These are phyloP conservation scores for Xylaria digitata DNA, from an alignment of 2,329 filamentous ascomycete genomes.

Conservation along the genomic window DNA sequence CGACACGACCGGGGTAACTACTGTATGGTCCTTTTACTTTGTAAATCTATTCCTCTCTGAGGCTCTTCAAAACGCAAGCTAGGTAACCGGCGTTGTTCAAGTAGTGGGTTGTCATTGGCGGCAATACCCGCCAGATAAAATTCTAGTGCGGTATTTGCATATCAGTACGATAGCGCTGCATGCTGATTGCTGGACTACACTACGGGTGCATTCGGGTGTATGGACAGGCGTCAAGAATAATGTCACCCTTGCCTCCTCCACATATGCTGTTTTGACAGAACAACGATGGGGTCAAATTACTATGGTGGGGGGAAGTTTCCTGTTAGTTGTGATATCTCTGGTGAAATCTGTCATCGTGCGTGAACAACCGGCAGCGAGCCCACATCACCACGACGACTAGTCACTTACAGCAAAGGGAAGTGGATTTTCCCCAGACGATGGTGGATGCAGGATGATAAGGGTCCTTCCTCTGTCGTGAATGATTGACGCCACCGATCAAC, in stretches of 20 bases:
- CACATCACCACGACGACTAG: constrained; percentile 28
- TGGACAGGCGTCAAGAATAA: constrained; percentile 14
- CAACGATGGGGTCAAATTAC: constrained; percentile 10
- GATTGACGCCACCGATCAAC: constrained; percentile 12
- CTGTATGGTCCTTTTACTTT: constrained; percentile 29
- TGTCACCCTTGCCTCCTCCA: constrained; percentile 21
- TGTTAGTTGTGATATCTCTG: constrained; percentile 14
- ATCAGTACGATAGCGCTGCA: not conserved
- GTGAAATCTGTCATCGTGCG: constrained; percentile 32
- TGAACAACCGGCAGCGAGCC: constrained; percentile 7
- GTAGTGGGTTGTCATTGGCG: constrained; percentile 10
- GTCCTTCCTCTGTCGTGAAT: constrained; percentile 13
- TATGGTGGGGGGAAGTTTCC: constrained; percentile 15
- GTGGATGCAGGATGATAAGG: constrained; percentile 32
- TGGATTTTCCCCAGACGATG: constrained; percentile 34
- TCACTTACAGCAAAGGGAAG: constrained; percentile 10
- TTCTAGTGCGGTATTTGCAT: constrained; percentile 25
- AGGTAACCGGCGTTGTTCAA: constrained; percentile 6
- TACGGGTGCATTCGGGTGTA: constrained; percentile 24
- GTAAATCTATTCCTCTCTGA: not conserved
- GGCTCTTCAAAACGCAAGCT: constrained; percentile 5
- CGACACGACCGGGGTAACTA: constrained; percentile 15
- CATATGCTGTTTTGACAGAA: constrained; percentile 5
- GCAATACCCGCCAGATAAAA: constrained; percentile 16
- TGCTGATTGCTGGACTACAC: constrained; percentile 10